Conservation (phyloP, 371 early-diverging fungal species). For the Thermomucor indicae-seudaticae region DNA sequence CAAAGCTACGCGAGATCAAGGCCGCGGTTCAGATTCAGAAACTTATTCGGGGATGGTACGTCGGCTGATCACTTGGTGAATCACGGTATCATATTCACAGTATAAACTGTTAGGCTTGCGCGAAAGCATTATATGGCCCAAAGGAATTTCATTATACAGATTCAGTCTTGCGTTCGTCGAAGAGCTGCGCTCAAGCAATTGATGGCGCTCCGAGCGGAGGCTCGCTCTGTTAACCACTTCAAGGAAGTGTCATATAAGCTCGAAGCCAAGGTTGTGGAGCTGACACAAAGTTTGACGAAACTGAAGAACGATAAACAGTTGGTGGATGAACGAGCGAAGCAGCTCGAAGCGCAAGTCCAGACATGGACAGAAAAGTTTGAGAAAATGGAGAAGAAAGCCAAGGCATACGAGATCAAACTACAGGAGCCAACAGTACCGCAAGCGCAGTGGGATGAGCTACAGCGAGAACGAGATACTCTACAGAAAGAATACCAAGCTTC, state of each 20-base stretch:
- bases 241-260: constrained; percentile 89
- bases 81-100: neutral
- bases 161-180: constrained; percentile 86
- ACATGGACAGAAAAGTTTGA: constrained; percentile 69
- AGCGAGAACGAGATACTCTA: constrained; percentile 35
- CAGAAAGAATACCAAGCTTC: constrained; percentile 33
- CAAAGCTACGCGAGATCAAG: constrained; percentile 36
- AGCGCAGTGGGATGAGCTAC: constrained; percentile 52
- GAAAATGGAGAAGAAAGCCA: constrained; percentile 40
- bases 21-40: constrained; percentile 79
- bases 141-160: constrained; percentile 53
- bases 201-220: constrained; percentile 68
- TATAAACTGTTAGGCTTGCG: constrained; percentile 45
- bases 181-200: constrained; percentile 63
- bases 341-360: constrained; percentile 59
- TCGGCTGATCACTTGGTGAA: neutral
- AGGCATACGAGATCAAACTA: constrained; percentile 30
- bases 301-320: constrained; percentile 65
- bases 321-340: constrained; percentile 41
- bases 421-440: constrained; percentile 55
- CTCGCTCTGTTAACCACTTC: constrained; percentile 84
- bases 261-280: constrained; percentile 92
- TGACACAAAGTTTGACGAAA: constrained; percentile 75
- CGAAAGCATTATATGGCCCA: constrained; percentile 55
- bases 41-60: constrained; percentile 51